Evolutionary conservation across 495 filamentous ascomycete genomes (phyloP), one percentile per base, ranked within the genome.

Genomic region (Neurospora tetrasperma): DNA sequence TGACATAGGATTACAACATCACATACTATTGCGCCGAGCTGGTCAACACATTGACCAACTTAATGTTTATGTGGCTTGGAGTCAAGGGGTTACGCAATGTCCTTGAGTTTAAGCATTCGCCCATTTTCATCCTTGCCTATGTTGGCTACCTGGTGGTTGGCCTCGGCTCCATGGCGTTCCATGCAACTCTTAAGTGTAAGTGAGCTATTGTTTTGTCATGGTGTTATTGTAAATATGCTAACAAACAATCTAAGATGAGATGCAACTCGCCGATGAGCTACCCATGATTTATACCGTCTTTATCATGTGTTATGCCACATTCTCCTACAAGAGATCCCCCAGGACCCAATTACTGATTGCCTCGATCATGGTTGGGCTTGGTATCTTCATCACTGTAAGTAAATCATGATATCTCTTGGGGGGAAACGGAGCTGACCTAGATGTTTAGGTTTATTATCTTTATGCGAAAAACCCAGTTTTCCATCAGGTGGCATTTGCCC

Each of bases 221-320:
- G 9, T 11, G 1, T 41, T 41, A 4, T 11, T 96, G 93, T 90
- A 85, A 73, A 85, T 80, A 38, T 70, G 46, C 75, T 77, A 20
- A 78, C 76, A 39, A 43, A 39, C 27, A 41, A 70, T 20, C 44
- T 70, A 80, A 97, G 94, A 99, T 82, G 93, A 94, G 2, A 97
- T 97, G 96, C 96, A 99, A 79, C 89, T 98, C 18, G 91, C 98
- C 42, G 96, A 99, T 78, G 96, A 99, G 82, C 87, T 98, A 9
- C 93, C 91, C 73, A 98, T 98, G 96, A 97, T 99, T 40, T 98
- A 99, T 79, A 97, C 95, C 2, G 96, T 95, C 9, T 96, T 92
- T 75, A 96, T 97, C 91, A 82, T 83, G 72, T 90, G 86, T 80
- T 97, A 91, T 80, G 93, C 93, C 16, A 92, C 92, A 23, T 96